Conservation (phyloP, 1,284 basidiomycete genomes). For the Trichosporon sp. region DNA sequence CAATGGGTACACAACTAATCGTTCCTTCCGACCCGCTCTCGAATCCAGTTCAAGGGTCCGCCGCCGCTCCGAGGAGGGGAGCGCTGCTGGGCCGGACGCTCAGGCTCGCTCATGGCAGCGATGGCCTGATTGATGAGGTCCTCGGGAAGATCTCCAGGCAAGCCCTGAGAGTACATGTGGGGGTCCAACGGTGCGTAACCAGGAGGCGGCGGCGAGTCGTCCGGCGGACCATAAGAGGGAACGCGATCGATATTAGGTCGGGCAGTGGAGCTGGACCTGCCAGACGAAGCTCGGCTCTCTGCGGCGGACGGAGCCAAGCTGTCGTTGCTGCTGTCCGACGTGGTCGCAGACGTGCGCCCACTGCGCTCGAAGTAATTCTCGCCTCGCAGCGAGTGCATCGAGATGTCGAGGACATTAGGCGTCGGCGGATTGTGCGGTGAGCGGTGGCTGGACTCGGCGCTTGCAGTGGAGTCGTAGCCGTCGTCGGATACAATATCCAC, state of each 20-base stretch:
- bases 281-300: slow-evolving; percentile 1
- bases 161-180: slow-evolving; percentile 44
- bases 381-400: slow-evolving; percentile 46
- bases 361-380: slow-evolving; percentile 37
- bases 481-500: slow-evolving; percentile 25
- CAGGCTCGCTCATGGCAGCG: slow-evolving; percentile 37
- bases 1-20: slow-evolving; percentile 2
- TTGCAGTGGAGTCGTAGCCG: slow-evolving; percentile 16
- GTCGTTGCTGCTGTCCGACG: neutral
- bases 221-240: slow-evolving; percentile 16
- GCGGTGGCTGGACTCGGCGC: neutral
- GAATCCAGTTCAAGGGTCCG: neutral
- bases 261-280: neutral
- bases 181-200: slow-evolving; percentile 49
- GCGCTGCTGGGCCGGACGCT: neutral
- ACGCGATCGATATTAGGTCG: slow-evolving; percentile 7
- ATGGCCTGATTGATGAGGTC: slow-evolving; percentile 48
- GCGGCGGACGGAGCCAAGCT: neutral
- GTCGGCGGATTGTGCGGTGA: slow-evolving; percentile 53
- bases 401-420: slow-evolving; percentile 54
- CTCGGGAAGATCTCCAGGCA: slow-evolving; percentile 48
- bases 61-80: neutral
- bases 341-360: neutral
- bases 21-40: neutral
- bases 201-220: slow-evolving; percentile 37